A percentile compares a stretch with the other conserved stretches of the same genome.
Evolutionary conservation across 352 stramenopile genomes (phyloP).

Genomic region (Globisporangium canariense): DNA sequence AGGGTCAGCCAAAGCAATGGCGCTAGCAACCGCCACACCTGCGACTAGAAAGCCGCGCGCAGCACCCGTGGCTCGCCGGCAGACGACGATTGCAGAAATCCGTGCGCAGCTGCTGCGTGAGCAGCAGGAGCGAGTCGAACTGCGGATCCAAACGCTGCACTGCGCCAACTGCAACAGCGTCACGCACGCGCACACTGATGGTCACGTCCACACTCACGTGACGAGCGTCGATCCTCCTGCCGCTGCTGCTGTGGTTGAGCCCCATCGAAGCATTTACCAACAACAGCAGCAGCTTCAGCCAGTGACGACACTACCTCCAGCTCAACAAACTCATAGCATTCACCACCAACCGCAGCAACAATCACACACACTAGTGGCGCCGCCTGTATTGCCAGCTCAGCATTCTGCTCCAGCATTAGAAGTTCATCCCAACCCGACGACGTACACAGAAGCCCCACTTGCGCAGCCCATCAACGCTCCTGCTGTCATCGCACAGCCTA

Average conservation of each 20-base stretch:
- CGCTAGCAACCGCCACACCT: not conserved
- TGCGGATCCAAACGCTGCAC: constrained; percentile 45
- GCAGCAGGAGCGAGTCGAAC: constrained; percentile 48
- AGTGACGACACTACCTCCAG: not conserved
- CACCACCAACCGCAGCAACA: not conserved
- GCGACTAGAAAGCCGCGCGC: constrained; percentile 4
- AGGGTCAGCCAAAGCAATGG: not conserved
- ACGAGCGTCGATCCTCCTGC: not conserved
- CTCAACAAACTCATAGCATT: not conserved
- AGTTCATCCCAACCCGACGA: not conserved
- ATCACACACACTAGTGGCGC: not conserved
- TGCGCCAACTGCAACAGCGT: constrained; percentile 16
- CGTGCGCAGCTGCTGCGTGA: constrained; percentile 40
- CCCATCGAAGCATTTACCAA: not conserved
- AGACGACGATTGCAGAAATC: constrained; percentile 38
- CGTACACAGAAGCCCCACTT: not conserved
- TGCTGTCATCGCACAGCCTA: not conserved
- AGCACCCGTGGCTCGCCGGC: constrained; percentile 14
- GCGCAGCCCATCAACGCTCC: not conserved
- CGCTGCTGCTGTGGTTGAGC: not conserved
- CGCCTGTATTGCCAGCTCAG: not conserved
- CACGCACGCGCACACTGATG: not conserved
- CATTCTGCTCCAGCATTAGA: not conserved
- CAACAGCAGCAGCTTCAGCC: constrained; percentile 2
- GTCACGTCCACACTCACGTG: not conserved